Evolutionary conservation across 495 filamentous ascomycete genomes (phyloP).

Genomic region (Ramalina intermedia): DNA sequence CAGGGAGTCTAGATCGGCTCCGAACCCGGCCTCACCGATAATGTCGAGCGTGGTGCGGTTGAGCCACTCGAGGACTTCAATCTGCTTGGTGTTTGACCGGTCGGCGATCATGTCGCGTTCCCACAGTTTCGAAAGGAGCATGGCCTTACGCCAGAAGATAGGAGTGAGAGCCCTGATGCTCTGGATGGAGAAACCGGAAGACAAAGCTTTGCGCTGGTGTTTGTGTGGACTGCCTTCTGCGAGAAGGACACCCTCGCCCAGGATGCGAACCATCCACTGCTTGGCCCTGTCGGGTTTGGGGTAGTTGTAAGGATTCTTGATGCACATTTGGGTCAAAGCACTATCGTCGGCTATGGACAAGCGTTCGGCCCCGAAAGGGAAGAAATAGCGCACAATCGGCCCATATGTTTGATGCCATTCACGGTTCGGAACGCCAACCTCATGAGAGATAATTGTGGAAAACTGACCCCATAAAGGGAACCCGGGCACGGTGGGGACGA

Average conservation of each 20-base stretch:
- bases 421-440: conserved; percentile 27
- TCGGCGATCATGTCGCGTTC: conserved; percentile 21
- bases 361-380: conserved; percentile 29
- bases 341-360: conserved; percentile 30
- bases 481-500: conserved; percentile 28
- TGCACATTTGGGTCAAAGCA: conserved; percentile 32
- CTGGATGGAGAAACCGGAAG: conserved; percentile 30
- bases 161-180: conserved; percentile 31
- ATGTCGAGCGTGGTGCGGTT: conserved; percentile 37
- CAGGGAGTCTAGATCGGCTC: conserved; percentile 30
- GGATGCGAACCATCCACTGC: conserved; percentile 34
- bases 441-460: conserved; percentile 24
- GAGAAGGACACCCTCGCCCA: conserved; percentile 33
- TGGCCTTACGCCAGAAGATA: conserved; percentile 35
- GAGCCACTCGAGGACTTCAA: conserved; percentile 34
- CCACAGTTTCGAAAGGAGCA: conserved; percentile 29
- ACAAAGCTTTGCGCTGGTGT: conserved; percentile 32
- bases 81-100: conserved; percentile 15
- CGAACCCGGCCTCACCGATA: conserved; percentile 36
- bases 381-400: conserved; percentile 30
- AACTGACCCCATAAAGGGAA: conserved; percentile 30
- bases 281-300: conserved; percentile 34
- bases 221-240: conserved; percentile 31
- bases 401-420: conserved; percentile 28
- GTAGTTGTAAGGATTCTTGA: conserved; percentile 39